These are phyloP conservation scores for Colletotrichum abscissum DNA, from an alignment of 2,329 filamentous ascomycete species.

Conservation along the genomic window DNA sequence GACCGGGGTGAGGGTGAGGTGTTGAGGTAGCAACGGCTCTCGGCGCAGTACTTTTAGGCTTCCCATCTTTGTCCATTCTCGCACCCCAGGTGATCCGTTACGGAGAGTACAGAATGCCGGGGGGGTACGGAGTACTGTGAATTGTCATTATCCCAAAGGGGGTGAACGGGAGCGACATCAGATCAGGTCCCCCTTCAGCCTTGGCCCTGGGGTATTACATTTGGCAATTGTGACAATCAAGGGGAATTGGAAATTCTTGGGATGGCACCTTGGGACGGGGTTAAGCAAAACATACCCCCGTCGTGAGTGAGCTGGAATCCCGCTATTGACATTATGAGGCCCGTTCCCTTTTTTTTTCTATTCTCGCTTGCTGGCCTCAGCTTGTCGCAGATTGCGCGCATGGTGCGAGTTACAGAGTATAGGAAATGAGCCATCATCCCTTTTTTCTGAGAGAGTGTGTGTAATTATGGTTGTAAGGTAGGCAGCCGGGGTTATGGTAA, in stretches of 20 bases:
- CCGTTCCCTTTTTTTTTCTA: neutral
- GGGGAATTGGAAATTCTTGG: constrained; percentile 7
- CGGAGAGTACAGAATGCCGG: neutral
- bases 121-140: neutral
- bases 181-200: neutral
- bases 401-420: neutral
- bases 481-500: neutral
- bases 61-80: neutral
- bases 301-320: neutral
- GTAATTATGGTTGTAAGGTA: neutral
- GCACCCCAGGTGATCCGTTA: neutral
- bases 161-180: neutral
- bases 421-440: neutral
- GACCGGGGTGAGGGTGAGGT: neutral
- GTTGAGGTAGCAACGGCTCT: constrained; percentile 28
- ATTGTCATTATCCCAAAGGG: neutral
- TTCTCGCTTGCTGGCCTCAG: constrained; percentile 16
- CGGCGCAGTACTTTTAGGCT: constrained; percentile 13
- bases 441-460: neutral
- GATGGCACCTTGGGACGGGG: constrained; percentile 1
- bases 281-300: neutral
- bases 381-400: constrained; percentile 16
- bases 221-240: constrained; percentile 18
- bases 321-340: constrained; percentile 15
- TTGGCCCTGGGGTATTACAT: constrained; percentile 1